phyloP scores from a whole-genome alignment of 169 alveolate species.

The Eimeria necatrix region DNA sequence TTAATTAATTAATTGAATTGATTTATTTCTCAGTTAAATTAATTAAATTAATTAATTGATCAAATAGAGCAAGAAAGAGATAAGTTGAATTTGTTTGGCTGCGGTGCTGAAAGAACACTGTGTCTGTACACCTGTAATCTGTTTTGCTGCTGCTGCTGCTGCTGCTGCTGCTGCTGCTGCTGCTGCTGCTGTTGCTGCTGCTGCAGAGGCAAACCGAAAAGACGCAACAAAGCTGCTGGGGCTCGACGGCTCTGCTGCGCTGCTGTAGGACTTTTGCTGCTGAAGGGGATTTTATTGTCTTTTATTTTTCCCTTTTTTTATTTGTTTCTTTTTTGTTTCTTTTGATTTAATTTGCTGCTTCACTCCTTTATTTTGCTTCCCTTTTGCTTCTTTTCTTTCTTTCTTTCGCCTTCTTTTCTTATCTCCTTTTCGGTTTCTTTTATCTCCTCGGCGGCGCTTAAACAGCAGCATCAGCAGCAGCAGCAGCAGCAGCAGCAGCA shows the following conservation, averaged over 20 bases:
- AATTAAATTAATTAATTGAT: no score
- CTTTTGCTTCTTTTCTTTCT: no score
- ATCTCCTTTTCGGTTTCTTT: neutral
- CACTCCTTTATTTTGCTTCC: no score
- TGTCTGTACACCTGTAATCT: no score
- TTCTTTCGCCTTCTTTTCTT: no score
- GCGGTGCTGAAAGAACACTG: neutral
- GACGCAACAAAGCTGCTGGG: conserved; percentile 14
- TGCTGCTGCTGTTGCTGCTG: neutral
- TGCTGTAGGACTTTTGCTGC: neutral
- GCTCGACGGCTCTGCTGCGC: neutral
- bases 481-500: neutral
- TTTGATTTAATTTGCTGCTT: no score
- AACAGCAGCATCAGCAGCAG: neutral
- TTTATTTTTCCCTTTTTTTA: no score
- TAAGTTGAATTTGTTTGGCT: neutral
- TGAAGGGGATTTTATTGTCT: no score
- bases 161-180: neutral
- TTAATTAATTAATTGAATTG: no score
- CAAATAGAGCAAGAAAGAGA: no score
- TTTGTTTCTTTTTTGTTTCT: no score
- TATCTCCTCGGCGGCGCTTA: neutral
- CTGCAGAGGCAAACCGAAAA: neutral
- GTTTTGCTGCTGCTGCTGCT: no score
- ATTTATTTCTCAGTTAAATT: neutral